Evolutionary conservation across 352 stramenopile species (phyloP).

Genomic region (Phytophthora idaei): DNA sequence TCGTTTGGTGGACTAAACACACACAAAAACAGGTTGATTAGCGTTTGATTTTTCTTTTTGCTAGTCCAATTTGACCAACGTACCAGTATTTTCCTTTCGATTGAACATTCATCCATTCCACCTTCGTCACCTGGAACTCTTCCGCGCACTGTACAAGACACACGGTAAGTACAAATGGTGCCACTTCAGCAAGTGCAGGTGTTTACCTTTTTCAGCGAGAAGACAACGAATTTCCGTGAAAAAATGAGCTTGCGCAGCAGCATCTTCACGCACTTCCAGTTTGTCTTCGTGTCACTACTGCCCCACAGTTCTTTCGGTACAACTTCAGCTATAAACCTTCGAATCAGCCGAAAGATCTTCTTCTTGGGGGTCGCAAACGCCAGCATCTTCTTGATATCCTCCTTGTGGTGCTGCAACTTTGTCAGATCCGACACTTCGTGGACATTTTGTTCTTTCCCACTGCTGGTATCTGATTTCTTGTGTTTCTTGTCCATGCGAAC

Average conservation of each 20-base stretch:
- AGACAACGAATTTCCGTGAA: constrained; percentile 61
- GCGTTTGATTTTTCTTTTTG: background rate
- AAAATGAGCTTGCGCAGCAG: constrained; percentile 54
- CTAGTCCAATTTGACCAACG: background rate
- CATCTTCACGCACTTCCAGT: constrained; percentile 61
- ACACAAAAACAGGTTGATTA: constrained; percentile 2
- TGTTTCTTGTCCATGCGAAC: constrained; percentile 15
- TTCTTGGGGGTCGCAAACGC: constrained; percentile 51
- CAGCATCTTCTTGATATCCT: constrained; percentile 50
- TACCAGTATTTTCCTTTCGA: constrained; percentile 40
- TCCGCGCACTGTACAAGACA: constrained; percentile 34
- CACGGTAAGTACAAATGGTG: background rate
- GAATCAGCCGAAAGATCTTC: constrained; percentile 51
- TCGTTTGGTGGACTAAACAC: constrained; percentile 62
- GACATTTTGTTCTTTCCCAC: background rate
- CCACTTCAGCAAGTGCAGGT: background rate
- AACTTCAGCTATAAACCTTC: constrained; percentile 54
- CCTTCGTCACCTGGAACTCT: constrained; percentile 46
- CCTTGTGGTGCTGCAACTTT: constrained; percentile 59
- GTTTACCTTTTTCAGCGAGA: constrained; percentile 60
- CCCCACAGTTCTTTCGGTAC: constrained; percentile 73
- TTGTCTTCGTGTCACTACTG: constrained; percentile 30
- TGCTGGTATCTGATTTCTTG: constrained; percentile 1
- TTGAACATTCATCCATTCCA: constrained; percentile 46
- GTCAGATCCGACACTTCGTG: constrained; percentile 18